Evolutionary conservation across 768 basidiomycete species (phyloP).

Genomic region (Pisolithus microcarpus): DNA sequence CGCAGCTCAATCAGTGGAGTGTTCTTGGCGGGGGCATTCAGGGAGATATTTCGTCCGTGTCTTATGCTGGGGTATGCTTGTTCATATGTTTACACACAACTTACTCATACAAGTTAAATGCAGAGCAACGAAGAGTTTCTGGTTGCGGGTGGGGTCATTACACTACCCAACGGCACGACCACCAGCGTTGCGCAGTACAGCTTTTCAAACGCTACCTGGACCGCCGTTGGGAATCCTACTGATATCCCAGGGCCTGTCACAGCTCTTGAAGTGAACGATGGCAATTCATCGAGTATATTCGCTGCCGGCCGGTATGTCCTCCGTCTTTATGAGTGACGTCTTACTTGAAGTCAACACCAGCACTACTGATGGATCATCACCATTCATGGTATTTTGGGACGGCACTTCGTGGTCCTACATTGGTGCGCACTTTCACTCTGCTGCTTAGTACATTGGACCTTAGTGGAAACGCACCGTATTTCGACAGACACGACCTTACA

Average conservation of each 20-base stretch:
- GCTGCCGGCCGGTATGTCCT: conserved; percentile 75
- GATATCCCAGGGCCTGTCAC: conserved; percentile 85
- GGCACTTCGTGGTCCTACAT: conserved; percentile 67
- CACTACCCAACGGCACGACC: conserved; percentile 52
- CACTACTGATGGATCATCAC: conserved; percentile 47
- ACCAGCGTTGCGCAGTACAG: conserved; percentile 71
- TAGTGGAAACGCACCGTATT: background rate
- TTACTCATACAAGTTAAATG: conserved; percentile 7
- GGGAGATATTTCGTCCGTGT: conserved; percentile 74
- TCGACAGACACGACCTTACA: conserved; percentile 49
- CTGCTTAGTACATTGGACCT: too few relatives aligned
- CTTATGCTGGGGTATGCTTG: conserved; percentile 68
- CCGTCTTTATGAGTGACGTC: background rate
- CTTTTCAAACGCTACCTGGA: conserved; percentile 72
- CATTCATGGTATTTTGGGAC: conserved; percentile 84
- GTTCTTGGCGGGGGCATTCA: conserved; percentile 71
- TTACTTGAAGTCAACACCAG: conserved; percentile 24
- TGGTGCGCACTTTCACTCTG: conserved; percentile 33
- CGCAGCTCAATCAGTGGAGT: conserved; percentile 66
- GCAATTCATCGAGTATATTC: conserved; percentile 78
- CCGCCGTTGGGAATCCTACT: conserved; percentile 47
- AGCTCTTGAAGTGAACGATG: conserved; percentile 77
- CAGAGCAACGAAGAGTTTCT: conserved; percentile 63
- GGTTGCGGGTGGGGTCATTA: conserved; percentile 74
- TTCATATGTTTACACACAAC: background rate